Conservation (phyloP, 768 basidiomycete genomes). For the Termitomyces titanicus region DNA sequence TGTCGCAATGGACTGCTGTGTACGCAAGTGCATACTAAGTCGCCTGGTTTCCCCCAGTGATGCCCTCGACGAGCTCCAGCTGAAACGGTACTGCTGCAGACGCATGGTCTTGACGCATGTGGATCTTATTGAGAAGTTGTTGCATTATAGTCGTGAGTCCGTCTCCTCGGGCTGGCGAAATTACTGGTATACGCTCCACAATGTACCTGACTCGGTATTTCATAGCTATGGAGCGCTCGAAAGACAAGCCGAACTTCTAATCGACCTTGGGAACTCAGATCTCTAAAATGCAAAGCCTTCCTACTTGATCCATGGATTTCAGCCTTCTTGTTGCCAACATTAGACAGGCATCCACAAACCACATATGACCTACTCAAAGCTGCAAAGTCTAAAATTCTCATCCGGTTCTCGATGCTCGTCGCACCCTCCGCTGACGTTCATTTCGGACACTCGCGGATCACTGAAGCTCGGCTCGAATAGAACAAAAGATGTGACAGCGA, state of each 20-base stretch:
- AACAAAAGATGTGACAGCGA: neutral
- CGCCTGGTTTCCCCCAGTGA: constrained; percentile 50
- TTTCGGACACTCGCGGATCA: neutral
- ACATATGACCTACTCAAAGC: neutral
- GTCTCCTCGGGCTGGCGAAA: neutral
- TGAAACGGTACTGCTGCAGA: constrained; percentile 94
- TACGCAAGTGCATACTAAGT: neutral
- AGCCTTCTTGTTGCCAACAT: neutral
- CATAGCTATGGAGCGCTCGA: constrained; percentile 47
- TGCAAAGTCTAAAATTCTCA: neutral
- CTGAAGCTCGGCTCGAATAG: neutral
- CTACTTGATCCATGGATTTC: neutral
- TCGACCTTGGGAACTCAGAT: neutral
- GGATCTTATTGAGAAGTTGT: constrained; percentile 93
- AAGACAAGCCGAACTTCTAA: constrained; percentile 33
- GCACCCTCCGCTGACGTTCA: neutral
- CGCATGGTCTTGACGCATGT: constrained; percentile 98
- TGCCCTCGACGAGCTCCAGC: constrained; percentile 81
- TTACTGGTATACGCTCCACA: neutral
- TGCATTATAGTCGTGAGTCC: constrained; percentile 90
- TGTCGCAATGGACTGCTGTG: constrained; percentile 21
- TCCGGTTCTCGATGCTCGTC: too few species aligned
- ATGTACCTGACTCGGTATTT: neutral
- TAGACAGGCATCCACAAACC: neutral
- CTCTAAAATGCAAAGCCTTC: neutral